Base-by-base conservation (phyloP, 768 basidiomycete genomes). In the Termitomyces titanicus region DNA sequence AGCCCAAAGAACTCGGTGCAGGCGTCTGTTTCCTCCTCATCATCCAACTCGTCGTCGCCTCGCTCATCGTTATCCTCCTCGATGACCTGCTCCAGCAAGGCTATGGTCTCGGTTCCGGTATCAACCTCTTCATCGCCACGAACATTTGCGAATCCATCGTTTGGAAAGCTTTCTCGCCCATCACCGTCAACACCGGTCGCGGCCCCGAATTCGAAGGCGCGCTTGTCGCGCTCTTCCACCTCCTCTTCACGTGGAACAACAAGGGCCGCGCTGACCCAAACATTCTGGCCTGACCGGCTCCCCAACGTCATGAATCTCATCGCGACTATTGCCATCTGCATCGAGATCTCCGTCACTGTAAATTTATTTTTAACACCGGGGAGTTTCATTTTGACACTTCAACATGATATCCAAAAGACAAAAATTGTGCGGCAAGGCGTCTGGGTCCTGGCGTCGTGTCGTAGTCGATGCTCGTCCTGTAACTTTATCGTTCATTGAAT, bases 81-180 rank as follows among this genome's bases (percentile, higher is more conserved):
- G 96, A 98, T 68, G 95, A 98, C 72, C 92, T 99, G 58, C 90
- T 99, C 62, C 96, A 98, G 66, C 98, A 98, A 70, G 97, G 96
- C 40, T 98, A 99, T 71, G 96, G 97, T 68, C 92, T 98, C 59
- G 97, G 97, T 55, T 95, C 93, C 5, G 97, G 97, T 60, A 98
- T 99, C 73, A 95, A 94, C 55, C 88, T 98, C 55, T 98, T 98
- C 83, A 97, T 98, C 64, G 97, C 96, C 4, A 98, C 97, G 77
- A 99, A 98, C 80, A 98, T 99, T 64, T 98, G 96, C 73, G 97
- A 99, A 72, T 92, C 89, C 60, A 98, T 99, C 76, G 86, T 98
- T 68, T 99, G 96, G 96, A 99, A 99, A 68, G 97, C 96, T 1
- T 98, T 99, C 76, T 95, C 93, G 1, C 97, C 97, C 10, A 98